Percentiles rank a stretch among this genome's conserved stretches.
phyloP scores from a whole-genome alignment of 2,329 filamentous ascomycete species.

The Colletotrichum phormii region DNA sequence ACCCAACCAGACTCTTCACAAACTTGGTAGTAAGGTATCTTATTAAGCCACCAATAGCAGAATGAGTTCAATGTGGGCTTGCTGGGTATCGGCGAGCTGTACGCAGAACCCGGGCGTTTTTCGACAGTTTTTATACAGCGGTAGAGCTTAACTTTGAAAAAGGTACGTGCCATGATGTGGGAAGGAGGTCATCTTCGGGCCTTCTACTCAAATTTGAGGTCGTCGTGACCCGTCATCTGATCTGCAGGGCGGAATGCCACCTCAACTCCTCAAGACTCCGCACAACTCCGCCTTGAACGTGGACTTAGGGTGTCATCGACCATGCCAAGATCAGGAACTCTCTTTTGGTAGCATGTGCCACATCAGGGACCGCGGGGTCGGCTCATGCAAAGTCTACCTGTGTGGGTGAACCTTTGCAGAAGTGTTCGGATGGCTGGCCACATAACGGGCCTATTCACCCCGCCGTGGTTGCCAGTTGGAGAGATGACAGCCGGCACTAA shows the following conservation, averaged over 20 bases:
- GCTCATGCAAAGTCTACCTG: not conserved
- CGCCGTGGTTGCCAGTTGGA: conserved; percentile 30
- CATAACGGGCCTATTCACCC: conserved; percentile 21
- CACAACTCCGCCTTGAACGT: conserved; percentile 24
- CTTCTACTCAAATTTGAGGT: conserved; percentile 2
- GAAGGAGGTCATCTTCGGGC: not conserved
- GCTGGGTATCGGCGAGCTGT: not conserved
- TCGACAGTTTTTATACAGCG: not conserved
- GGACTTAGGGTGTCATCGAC: not conserved
- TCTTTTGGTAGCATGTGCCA: no score
- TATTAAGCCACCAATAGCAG: not conserved
- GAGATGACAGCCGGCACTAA: conserved; percentile 27
- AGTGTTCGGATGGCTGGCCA: not conserved
- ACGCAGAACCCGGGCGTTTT: conserved; percentile 4
- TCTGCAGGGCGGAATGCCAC: conserved; percentile 12
- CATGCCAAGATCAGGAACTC: not conserved
- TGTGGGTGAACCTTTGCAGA: not conserved
- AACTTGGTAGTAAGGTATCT: no score
- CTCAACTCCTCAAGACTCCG: conserved; percentile 10
- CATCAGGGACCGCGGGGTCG: not conserved
- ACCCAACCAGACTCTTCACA: no score
- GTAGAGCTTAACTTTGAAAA: not conserved
- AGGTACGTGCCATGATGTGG: no score
- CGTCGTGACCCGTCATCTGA: conserved; percentile 13
- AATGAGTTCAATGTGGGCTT: not conserved